Base-by-base conservation (phyloP, 805 yeast genomes). In the Candida railenensis region DNA sequence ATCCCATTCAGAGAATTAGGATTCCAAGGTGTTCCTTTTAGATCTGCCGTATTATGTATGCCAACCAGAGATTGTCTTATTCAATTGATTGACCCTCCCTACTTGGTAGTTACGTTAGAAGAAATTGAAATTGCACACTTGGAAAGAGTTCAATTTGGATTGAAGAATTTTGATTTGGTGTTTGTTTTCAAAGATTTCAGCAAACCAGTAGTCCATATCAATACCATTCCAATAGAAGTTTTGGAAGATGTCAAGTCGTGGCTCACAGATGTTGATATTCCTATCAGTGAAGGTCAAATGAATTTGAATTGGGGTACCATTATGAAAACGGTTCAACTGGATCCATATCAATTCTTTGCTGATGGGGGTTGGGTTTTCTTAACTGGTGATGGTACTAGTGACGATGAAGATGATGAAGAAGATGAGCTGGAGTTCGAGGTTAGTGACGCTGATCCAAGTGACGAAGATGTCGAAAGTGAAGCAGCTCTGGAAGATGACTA, bases 361-460 rank as follows among this genome's bases (percentile, higher is more conserved):
- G 95, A 89, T 58, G 99, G 98, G 46, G 99, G 99, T 45, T 94
- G 99, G 99, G 78, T 82, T 22, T 89, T 94, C 79, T 78, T 94
- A 65, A 88, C 90, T 22, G 92, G 94, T 37, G 92, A 84, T 40
- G 90, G 91, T 18, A 96, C 85, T 48, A 55, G 64, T 8, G 86
- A 80, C 42, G 96, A 82, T 50, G 81, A 74, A 28, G 87, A 80
- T 16, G 83, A 78, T 41, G 87, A 80, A 37, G 84, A 80, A 38
- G 87, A 81, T 49, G 94, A 85, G 58, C 70, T 75, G 39, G 95
- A 85, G 58, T 85, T 83, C 56, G 89, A 85, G 62, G 83, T 74
- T 15, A 66, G 77, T 47, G 81, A 81, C 44, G 85, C 78, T 42
- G 81, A 80, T 57, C 81, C 81, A 39, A 79, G 76, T 36, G 83